These are phyloP conservation scores for Skeletonema menzelii DNA, from an alignment of 108 stramenopile species.

Conservation along the genomic window DNA sequence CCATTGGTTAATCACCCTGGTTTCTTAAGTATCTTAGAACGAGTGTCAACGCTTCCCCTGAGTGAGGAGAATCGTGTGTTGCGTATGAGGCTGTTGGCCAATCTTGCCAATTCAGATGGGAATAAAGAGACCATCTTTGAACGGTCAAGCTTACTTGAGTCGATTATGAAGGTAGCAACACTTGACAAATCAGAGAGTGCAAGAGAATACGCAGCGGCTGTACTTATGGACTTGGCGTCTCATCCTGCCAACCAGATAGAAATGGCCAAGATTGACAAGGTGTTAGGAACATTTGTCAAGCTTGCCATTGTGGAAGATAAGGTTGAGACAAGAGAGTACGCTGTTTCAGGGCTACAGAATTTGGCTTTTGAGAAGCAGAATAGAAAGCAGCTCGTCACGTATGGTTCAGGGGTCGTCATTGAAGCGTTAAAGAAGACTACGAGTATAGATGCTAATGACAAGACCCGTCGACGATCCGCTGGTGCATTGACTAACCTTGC, in stretches of 20 bases:
- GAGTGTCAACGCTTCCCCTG: slow-evolving; percentile 50
- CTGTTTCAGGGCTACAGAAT: slow-evolving; percentile 83
- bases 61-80: slow-evolving; percentile 60
- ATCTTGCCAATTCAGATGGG: slow-evolving; percentile 76
- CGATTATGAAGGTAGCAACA: slow-evolving; percentile 62
- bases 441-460: slow-evolving; percentile 56
- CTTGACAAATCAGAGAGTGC: slow-evolving; percentile 63
- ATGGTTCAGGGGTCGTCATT: slow-evolving; percentile 73
- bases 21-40: slow-evolving; percentile 57
- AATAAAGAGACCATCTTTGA: slow-evolving; percentile 71
- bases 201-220: slow-evolving; percentile 69
- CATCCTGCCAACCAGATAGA: slow-evolving; percentile 66
- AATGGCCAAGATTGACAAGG: slow-evolving; percentile 75
- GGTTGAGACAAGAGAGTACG: slow-evolving; percentile 70
- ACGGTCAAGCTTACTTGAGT: slow-evolving; percentile 53
- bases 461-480: slow-evolving; percentile 74
- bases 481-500: slow-evolving; percentile 85
- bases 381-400: slow-evolving; percentile 58
- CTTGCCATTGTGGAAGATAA: slow-evolving; percentile 69
- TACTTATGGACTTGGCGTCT: slow-evolving; percentile 83
- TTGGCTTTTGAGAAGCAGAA: slow-evolving; percentile 80
- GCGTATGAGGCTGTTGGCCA: slow-evolving; percentile 70
- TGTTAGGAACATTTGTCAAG: slow-evolving; percentile 79
- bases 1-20: slow-evolving; percentile 54
- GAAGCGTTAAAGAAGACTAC: slow-evolving; percentile 74